Evolutionary conservation across 345 rosid genomes (phyloP).

Genomic region (Moringa oleifera): DNA sequence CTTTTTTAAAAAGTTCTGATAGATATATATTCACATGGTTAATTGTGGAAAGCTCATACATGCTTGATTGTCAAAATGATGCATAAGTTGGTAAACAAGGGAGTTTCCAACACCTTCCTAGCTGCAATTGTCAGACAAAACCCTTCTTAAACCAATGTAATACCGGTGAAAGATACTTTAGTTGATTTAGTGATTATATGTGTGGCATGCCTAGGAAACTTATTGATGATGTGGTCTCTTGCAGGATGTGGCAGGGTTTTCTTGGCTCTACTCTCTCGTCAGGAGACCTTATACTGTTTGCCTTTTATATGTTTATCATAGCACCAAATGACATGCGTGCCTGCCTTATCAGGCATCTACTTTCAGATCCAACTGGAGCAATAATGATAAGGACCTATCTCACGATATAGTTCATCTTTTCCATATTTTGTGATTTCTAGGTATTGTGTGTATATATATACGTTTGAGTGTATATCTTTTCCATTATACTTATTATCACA

Average conservation of each 20-base stretch:
- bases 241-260: slow-evolving; percentile 97
- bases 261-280: slow-evolving; percentile 88
- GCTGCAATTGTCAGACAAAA: neutral
- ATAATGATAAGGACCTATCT: slow-evolving; percentile 89
- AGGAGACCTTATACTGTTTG: slow-evolving; percentile 68
- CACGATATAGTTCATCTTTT: slow-evolving; percentile 3
- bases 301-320: slow-evolving; percentile 76
- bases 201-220: neutral
- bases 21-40: too few species aligned
- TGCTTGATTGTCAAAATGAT: neutral
- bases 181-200: too few species aligned
- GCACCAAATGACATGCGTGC: slow-evolving; percentile 75
- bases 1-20: too few species aligned
- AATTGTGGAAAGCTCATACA: neutral
- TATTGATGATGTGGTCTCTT: slow-evolving; percentile 3
- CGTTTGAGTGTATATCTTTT: neutral
- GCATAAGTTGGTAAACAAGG: neutral
- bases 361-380: slow-evolving; percentile 89
- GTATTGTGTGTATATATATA: slow-evolving; percentile 16
- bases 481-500: neutral
- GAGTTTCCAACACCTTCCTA: too few species aligned
- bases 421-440: neutral
- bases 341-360: slow-evolving; percentile 69
- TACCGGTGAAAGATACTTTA: neutral
- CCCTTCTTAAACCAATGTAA: too few species aligned